phyloP scores from a whole-genome alignment of 148 eudicot species.

The Rhododendron mucronatum region DNA sequence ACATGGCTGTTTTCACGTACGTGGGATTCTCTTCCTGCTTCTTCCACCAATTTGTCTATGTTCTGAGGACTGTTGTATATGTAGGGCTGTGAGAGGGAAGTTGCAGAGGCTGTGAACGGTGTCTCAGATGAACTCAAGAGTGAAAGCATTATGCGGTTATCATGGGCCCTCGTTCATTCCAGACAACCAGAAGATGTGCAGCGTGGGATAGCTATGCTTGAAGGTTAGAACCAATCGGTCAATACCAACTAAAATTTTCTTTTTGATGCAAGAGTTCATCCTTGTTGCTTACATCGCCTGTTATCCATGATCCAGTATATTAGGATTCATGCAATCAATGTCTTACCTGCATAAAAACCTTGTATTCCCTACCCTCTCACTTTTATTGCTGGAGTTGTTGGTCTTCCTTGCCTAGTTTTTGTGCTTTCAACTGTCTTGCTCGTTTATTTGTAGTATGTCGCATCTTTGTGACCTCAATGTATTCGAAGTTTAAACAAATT shows the following conservation, averaged over 20 bases:
- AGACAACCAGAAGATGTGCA: conserved; percentile 71
- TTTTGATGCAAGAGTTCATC: background rate
- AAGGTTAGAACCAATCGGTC: conserved; percentile 37
- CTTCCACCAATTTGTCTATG: background rate
- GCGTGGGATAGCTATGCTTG: conserved; percentile 92
- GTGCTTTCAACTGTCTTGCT: background rate
- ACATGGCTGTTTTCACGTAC: background rate
- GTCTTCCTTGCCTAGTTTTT: background rate
- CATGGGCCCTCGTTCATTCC: conserved; percentile 89
- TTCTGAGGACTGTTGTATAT: conserved; percentile 3
- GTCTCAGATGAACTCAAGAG: conserved; percentile 46
- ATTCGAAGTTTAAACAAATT: background rate
- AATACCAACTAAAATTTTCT: background rate
- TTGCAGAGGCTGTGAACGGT: conserved; percentile 53
- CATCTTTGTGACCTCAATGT: background rate
- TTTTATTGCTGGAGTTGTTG: background rate
- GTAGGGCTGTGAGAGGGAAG: conserved; percentile 75
- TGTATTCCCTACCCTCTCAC: background rate
- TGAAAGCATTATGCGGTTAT: conserved; percentile 69
- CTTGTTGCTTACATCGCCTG: background rate
- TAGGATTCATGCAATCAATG: background rate
- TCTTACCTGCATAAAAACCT: background rate
- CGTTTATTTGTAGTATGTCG: background rate
- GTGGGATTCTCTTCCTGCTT: background rate
- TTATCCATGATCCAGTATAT: background rate